Evolutionary conservation across 208 protist species (phyloP).

Genomic region (Herpetomonas muscarum): DNA sequence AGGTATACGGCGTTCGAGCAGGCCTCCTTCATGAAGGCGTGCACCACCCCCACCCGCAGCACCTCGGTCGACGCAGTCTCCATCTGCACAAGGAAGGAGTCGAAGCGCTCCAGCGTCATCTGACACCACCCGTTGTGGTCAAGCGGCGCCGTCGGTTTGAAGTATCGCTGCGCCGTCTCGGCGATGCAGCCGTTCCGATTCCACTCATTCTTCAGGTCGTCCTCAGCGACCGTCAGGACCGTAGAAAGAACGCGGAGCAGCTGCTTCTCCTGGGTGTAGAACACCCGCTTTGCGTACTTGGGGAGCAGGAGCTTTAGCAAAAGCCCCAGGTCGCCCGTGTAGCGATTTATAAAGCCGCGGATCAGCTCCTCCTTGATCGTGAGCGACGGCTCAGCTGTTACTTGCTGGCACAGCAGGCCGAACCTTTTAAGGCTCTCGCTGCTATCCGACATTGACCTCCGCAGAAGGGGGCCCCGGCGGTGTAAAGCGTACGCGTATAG

Average conservation of each 20-base stretch:
- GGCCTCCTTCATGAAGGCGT: conserved; percentile 20
- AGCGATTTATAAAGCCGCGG: conserved; percentile 39
- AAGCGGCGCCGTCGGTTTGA: conserved; percentile 16
- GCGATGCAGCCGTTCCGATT: conserved; percentile 61
- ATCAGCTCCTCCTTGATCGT: conserved; percentile 65
- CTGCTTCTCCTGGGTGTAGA: conserved; percentile 76
- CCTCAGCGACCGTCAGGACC: conserved; percentile 24
- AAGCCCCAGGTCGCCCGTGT: conserved; percentile 48
- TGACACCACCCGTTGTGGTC: conserved; percentile 26
- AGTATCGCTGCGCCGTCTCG: conserved; percentile 42
- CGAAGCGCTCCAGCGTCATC: conserved; percentile 25
- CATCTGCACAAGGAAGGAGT: conserved; percentile 29
- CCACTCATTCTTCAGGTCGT: conserved; percentile 42
- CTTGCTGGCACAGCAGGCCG: conserved; percentile 40
- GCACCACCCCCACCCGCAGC: conserved; percentile 21
- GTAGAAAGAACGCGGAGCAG: conserved; percentile 54
- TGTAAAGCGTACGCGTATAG: no score
- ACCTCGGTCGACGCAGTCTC: conserved; percentile 16
- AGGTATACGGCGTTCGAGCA: conserved; percentile 26
- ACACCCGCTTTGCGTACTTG: conserved; percentile 63
- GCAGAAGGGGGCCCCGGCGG: no score
- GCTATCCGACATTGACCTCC: neutral
- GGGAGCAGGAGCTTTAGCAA: conserved; percentile 61
- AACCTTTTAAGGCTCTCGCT: conserved; percentile 30
- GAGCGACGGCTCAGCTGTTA: conserved; percentile 43